Evolutionary conservation across 78 protist genomes (phyloP).

Genomic region (Dictyostelium discoideum): dicty_2.7 NC_007089.4:345501-346000

Average conservation of each 20-base stretch:
- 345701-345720: conserved; percentile 15
- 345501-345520: conserved; percentile 92
- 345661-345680: not conserved
- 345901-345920: conserved; percentile 39
- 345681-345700: conserved; percentile 5
- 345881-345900: conserved; percentile 60
- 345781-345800: conserved; percentile 81
- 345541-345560: conserved; percentile 86
- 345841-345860: conserved; percentile 70
- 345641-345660: not conserved
- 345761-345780: conserved; percentile 77
- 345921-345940: conserved; percentile 27
- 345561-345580: conserved; percentile 91
- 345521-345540: conserved; percentile 61
- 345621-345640: conserved; percentile 5
- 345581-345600: conserved; percentile 61
- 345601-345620: not conserved
- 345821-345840: conserved; percentile 71
- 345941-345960: conserved; percentile 42
- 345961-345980: conserved; percentile 32
- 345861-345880: conserved; percentile 61
- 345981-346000: not conserved
- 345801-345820: conserved; percentile 71
- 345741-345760: conserved; percentile 84
- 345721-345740: conserved; percentile 86